Evolutionary conservation across 140 eudicot species (phyloP), one percentile per base, ranked within the genome.

Genomic region (Anethum foeniculum): DNA sequence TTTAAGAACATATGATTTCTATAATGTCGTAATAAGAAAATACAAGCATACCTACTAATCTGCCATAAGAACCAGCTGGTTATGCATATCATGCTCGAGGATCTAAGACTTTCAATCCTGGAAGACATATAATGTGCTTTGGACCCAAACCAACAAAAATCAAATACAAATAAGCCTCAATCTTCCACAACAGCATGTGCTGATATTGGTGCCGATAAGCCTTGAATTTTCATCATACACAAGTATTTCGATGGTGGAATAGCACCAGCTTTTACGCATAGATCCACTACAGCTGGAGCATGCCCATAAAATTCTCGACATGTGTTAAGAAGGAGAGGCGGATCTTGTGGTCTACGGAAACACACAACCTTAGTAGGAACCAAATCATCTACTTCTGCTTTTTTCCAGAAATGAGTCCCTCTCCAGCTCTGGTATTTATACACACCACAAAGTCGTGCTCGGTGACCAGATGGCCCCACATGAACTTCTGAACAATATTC

Each of bases 391-490:
- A 96, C 93, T 25, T 73, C 75, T 16, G 98, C 99, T 81, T 89
- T 93, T 86, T 84, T 73, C 98, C 98, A 93, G 21, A 84, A 79
- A 80, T 93, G 99, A 64, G 80, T 71, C 88, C 99, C 97, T 67
- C 86, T 96, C 90, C 90, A 96, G 13, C 84, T 84, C 87, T 91
- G 91, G 18, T 79, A 84, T 91, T 96, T 89, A 60, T 93, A 96
- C 1, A 96, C 91, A 13, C 98, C 99, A 82, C 99, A 92, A 60
- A 88, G 81, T 12, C 98, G 91, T 60, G 99, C 99, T 80, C 84
- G 91, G 87, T 93, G 99, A 52, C 99, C 99, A 23, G 98, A 96
- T 7, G 97, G 97, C 25, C 99, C 99, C 47, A 96, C 96, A 25
- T 93, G 98, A 82, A 90, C 96, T 82, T 91, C 97, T 3, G 91